A percentile compares a stretch with the other conserved stretches of the same genome.
phyloP scores from a whole-genome alignment of 208 protist species.

The Plasmodiophora brassicae region DNA sequence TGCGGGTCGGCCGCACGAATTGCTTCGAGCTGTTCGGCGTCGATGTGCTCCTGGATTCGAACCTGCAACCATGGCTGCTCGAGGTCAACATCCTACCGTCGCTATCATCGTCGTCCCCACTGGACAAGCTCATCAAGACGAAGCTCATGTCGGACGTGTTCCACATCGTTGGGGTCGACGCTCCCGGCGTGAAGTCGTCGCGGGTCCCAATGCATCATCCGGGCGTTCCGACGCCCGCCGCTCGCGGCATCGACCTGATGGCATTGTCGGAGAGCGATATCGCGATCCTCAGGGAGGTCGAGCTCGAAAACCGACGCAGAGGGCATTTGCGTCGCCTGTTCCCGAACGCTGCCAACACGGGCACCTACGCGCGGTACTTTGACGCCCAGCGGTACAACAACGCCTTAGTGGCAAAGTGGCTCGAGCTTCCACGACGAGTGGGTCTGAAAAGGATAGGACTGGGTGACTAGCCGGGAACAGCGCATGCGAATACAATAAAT shows the following conservation, averaged over 20 bases:
- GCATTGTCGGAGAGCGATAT: background rate
- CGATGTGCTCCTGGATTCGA: constrained; percentile 84
- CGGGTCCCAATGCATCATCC: background rate
- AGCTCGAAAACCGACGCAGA: background rate
- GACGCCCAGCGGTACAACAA: background rate
- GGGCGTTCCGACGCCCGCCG: background rate
- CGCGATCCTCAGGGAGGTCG: background rate
- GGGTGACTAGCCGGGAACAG: background rate
- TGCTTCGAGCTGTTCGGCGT: constrained; percentile 94
- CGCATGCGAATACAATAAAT: background rate
- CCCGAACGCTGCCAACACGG: background rate
- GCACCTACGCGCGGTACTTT: background rate
- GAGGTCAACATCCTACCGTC: constrained; percentile 79
- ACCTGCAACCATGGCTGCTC: constrained; percentile 84
- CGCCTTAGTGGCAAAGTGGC: background rate
- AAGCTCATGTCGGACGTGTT: constrained; percentile 33
- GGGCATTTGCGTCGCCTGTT: background rate
- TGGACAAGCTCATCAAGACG: constrained; percentile 41
- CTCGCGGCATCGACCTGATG: background rate
- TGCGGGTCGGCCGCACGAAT: constrained; percentile 13
- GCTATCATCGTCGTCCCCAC: constrained; percentile 40
- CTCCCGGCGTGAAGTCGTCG: background rate
- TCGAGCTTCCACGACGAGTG: background rate
- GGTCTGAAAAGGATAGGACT: background rate
- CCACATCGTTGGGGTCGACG: background rate